Base-by-base conservation (phyloP, 345 rosid genomes). In the Salix dunnii region DNA sequence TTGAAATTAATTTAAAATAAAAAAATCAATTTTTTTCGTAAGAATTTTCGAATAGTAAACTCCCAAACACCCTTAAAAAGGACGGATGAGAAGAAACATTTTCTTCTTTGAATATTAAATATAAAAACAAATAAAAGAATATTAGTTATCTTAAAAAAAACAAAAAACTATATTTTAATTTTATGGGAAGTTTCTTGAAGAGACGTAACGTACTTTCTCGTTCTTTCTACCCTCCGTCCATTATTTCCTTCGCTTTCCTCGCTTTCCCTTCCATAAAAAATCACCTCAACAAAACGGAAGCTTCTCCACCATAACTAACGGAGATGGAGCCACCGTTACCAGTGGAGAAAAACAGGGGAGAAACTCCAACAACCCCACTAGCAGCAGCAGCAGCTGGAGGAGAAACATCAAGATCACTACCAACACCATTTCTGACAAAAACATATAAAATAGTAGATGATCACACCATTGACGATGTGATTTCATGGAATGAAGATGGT, bases 401-500 rank as follows among this genome's bases (percentile, higher is more conserved):
- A 25, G 96, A 92, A 23, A 78, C 91, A n/a, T 93, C 88, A 48
- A 83, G 91, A 78, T 73, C 93, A 10, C n/a, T 83, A 8, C 98
- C 97, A 7, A 94, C 97, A 49, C 98, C 97, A 74, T 94, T 94
- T 78, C 77, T 94, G 35, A 90, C 85, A 3, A 92, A 94, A 76
- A 94, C 98, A 0, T 94, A 81, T 70, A 92, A 92, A 71, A 85
- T 94, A 21, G 98, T 92, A 1, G 94, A 92, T 42, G 98, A 94
- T 80, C 82, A 28, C 13, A 38, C 88, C 1, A 83, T 88, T 21
- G 90, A 94, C 81, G 94, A 90, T 20, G 91, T 94, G 9, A 89
- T 94, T 79, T 94, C 97, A 0, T 94, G 98, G 98, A 92, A 87
- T 84, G 90, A 90, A 53, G 97, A 92, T 71, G 98, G 97, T 81